Evolutionary conservation across 345 rosid genomes (phyloP).

Genomic region (Jatropha curcas): DNA sequence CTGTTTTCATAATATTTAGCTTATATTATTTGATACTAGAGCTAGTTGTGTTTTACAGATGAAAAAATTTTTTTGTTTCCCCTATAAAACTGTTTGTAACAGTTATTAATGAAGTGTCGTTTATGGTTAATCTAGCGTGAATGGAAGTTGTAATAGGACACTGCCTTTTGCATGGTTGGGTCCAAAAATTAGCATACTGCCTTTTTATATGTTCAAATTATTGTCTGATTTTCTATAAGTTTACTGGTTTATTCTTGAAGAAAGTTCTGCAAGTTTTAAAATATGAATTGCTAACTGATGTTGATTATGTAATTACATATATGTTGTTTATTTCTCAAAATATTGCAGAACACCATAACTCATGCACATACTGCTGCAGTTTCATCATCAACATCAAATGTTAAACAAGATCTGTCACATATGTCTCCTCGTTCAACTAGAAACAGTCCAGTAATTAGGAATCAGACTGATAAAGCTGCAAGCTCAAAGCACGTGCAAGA

Average conservation of each 20-base stretch:
- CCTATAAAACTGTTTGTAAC: not conserved
- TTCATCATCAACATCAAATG: slow-evolving; percentile 45
- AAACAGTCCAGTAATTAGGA: slow-evolving; percentile 36
- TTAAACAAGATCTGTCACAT: slow-evolving; percentile 35
- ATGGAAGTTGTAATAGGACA: not conserved
- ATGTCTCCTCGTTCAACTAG: slow-evolving; percentile 40
- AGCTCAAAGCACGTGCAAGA: slow-evolving; percentile 55
- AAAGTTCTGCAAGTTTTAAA: not conserved
- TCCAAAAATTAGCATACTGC: not conserved
- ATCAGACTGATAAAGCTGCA: slow-evolving; percentile 42
- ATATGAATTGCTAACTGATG: not conserved
- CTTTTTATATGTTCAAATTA: not conserved
- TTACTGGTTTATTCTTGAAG: not conserved
- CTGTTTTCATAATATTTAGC: not conserved
- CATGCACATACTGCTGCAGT: slow-evolving; percentile 51
- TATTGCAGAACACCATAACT: slow-evolving; percentile 56
- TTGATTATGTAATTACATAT: slow-evolving; percentile 7
- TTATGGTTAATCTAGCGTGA: not conserved
- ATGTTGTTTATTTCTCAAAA: slow-evolving; percentile 16
- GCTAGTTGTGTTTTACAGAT: not conserved
- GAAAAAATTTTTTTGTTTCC: not conserved
- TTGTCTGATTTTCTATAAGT: not conserved
- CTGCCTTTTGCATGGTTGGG: not conserved
- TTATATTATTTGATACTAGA: not conserved
- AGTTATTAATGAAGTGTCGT: not conserved